Evolutionary conservation across 768 basidiomycete genomes (phyloP), one percentile per base, ranked within the genome.

Genomic region (Podaxis sp.): DNA sequence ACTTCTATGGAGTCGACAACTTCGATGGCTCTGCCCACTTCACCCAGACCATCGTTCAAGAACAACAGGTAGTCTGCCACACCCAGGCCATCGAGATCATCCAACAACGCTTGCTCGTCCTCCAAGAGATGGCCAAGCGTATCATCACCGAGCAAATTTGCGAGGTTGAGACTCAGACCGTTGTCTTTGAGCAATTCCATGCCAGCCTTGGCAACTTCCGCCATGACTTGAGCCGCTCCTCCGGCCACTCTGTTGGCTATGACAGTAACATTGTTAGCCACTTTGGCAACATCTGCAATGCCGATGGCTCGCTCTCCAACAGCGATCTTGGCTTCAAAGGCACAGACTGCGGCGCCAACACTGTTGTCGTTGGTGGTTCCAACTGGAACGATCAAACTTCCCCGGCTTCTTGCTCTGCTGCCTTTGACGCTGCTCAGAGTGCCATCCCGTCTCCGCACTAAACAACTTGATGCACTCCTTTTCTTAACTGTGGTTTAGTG

Each of bases 51-150:
- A 72, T 74, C 36, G 76, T 74, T 68, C 70, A 73, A 51, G 63
- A 70, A 9, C 65, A 73, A 59, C 64, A 67, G 13, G 65, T 75
- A 22, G 67, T 68, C 55, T 68, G 74, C 51, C 69, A 75, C 60
- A 75, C 76, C 59, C 75, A 77, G 57, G 70, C 72, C 37, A 68
- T 77, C 43, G 68, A 69, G 49, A 71, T 77, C 53, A 47, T 77
- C 59, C 72, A 74, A 63, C 80, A 82, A 61, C 73, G 75, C 5
- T 74, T 82, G 29, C 70, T 77, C 43, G 73, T 82, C 57, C 72
- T 81, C 49, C 75, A 76, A 57, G 76, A 77, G 68, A 69, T 74
- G 63, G 71, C 75, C 15, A 77, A 76, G 68, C 68, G 73, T 79
- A 68, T 75, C 47, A 72, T 76, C 64, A 66, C 69, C 6, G 67